Conservation (phyloP, 2,329 filamentous ascomycete genomes). For the Fusarium algeriense region DNA sequence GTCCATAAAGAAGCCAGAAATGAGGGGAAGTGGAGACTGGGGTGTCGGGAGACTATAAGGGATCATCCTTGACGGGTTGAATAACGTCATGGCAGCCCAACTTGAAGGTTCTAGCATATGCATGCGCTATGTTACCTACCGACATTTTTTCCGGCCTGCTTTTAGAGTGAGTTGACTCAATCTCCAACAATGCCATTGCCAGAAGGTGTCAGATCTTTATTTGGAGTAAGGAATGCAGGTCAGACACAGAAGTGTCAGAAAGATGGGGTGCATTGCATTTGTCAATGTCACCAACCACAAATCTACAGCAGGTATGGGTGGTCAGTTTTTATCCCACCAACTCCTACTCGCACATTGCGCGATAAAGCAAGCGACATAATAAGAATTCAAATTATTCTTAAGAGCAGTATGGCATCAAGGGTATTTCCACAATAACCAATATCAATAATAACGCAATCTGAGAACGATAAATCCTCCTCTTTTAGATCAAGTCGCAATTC, state of each 20-base stretch:
- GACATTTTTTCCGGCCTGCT: conserved; percentile 8
- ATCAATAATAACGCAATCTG: conserved; percentile 19
- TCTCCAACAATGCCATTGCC: not conserved
- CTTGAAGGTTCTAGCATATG: conserved; percentile 1
- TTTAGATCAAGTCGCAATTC: conserved; percentile 2
- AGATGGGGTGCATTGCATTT: conserved; percentile 2
- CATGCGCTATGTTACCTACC: not conserved
- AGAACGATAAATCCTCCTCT: conserved; percentile 9
- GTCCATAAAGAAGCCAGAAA: conserved; percentile 17
- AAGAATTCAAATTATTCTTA: conserved; percentile 21
- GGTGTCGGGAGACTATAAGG: conserved; percentile 21
- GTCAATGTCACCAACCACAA: not conserved
- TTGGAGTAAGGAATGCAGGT: conserved; percentile 14
- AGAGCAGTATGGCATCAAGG: conserved; percentile 41
- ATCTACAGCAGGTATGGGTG: not conserved
- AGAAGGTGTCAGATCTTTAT: conserved; percentile 28
- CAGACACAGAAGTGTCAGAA: not conserved
- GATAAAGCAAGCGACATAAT: conserved; percentile 17
- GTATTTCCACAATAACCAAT: conserved; percentile 44
- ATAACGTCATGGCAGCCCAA: conserved; percentile 42
- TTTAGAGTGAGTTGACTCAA: not conserved
- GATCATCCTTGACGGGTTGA: conserved; percentile 32
- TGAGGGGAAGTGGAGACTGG: conserved; percentile 47
- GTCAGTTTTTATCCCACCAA: not conserved
- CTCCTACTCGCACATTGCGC: not conserved